Conservation (phyloP, 202 grass and related monocot species). For the Setaria viridis region DNA sequence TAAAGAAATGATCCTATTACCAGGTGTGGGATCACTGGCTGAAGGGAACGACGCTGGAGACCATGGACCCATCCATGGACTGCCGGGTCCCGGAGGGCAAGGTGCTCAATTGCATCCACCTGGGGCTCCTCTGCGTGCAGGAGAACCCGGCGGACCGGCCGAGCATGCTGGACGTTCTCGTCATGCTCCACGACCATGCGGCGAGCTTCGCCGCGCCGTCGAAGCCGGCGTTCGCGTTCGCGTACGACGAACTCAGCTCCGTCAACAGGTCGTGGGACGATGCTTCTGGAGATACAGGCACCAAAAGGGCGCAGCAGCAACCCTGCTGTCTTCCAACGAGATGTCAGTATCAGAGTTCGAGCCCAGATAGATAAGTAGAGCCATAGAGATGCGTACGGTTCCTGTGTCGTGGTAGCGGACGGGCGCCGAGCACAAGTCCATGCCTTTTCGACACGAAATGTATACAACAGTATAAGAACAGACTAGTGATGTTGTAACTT, state of each 20-base stretch:
- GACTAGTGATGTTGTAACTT: neutral
- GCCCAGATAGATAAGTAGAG: neutral
- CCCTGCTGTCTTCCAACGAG: neutral
- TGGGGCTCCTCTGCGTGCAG: conserved; percentile 37
- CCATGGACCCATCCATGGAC: neutral
- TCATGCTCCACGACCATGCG: conserved; percentile 19
- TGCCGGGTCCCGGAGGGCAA: neutral
- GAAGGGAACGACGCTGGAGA: conserved; percentile 24
- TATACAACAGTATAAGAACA: too few relatives aligned
- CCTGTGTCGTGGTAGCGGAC: too few relatives aligned
- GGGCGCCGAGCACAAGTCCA: too few relatives aligned
- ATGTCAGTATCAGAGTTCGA: neutral
- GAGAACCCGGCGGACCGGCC: conserved; percentile 40
- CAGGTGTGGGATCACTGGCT: conserved; percentile 43
- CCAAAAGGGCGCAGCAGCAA: neutral
- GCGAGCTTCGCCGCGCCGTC: neutral
- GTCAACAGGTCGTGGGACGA: too few relatives aligned
- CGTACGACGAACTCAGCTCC: neutral
- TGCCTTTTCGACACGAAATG: too few relatives aligned
- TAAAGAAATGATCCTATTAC: too few relatives aligned
- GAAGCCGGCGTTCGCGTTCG: conserved; percentile 35
- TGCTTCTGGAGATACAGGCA: neutral
- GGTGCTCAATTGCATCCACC: conserved; percentile 36
- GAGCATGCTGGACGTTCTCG: conserved; percentile 33
- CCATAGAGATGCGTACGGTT: too few relatives aligned